Evolutionary conservation across 495 filamentous ascomycete species (phyloP).

Genomic region (Aspergillus kassunensis): DNA sequence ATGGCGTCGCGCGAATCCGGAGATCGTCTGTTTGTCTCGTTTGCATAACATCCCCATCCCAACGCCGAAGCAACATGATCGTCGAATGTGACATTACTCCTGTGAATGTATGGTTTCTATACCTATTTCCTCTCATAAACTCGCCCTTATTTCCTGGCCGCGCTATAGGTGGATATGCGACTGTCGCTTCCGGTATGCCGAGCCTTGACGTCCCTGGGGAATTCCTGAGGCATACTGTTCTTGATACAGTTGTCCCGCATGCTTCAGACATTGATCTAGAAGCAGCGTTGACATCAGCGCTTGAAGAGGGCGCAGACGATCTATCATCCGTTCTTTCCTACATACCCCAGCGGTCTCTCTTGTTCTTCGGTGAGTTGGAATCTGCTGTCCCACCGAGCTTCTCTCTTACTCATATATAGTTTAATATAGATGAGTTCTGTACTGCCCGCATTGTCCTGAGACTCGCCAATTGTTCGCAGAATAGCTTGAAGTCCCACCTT

Average conservation of each 20-base stretch:
- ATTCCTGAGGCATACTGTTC: slow-evolving; percentile 65
- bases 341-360: slow-evolving; percentile 48
- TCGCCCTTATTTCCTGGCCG: too few relatives aligned
- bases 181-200: slow-evolving; percentile 34
- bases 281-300: slow-evolving; percentile 47
- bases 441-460: slow-evolving; percentile 68
- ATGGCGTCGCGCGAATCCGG: slow-evolving; percentile 16
- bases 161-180: slow-evolving; percentile 22
- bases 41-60: slow-evolving; percentile 20
- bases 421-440: slow-evolving; percentile 68
- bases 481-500: slow-evolving; percentile 55
- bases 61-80: not conserved
- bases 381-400: slow-evolving; percentile 22
- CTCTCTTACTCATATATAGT: slow-evolving; percentile 62
- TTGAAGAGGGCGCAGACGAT: slow-evolving; percentile 45
- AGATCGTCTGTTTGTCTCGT: slow-evolving; percentile 27
- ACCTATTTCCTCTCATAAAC: too few relatives aligned
- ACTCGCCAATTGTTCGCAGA: slow-evolving; percentile 59
- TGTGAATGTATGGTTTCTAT: too few relatives aligned
- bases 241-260: slow-evolving; percentile 76
- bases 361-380: slow-evolving; percentile 66
- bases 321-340: slow-evolving; percentile 44
- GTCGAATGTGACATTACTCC: too few relatives aligned
- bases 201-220: slow-evolving; percentile 45
- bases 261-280: slow-evolving; percentile 63